Conservation (phyloP, 2,329 filamentous ascomycete genomes). For the Stagonosporopsis cucurbitacearum region DNA sequence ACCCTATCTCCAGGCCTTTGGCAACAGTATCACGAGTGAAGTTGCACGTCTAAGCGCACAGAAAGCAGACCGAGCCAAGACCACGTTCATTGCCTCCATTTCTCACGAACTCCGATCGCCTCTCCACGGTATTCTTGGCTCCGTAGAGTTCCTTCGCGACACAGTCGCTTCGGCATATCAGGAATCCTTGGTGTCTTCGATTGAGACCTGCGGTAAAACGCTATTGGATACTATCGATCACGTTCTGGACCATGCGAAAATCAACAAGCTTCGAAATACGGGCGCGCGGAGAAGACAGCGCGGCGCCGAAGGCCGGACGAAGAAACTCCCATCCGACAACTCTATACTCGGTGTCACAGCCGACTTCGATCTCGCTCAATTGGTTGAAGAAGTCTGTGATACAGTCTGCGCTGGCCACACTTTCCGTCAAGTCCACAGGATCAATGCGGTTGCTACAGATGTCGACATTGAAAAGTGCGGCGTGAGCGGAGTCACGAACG, state of each 20-base stretch:
- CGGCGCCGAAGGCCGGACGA: slow-evolving; percentile 26
- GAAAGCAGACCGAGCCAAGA: slow-evolving; percentile 46
- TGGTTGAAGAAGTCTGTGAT: slow-evolving; percentile 61
- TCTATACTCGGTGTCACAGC: slow-evolving; percentile 41
- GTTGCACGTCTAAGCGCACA: slow-evolving; percentile 40
- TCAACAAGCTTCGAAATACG: slow-evolving; percentile 42
- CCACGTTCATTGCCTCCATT: slow-evolving; percentile 52
- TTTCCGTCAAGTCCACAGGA: slow-evolving; percentile 43
- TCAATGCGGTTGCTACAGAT: slow-evolving; percentile 29
- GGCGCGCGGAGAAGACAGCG: slow-evolving; percentile 26
- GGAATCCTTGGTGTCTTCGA: slow-evolving; percentile 49
- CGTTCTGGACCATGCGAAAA: slow-evolving; percentile 47
- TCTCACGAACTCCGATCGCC: slow-evolving; percentile 62
- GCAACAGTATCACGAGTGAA: slow-evolving; percentile 44
- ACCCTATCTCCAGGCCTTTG: slow-evolving; percentile 44
- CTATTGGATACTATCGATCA: slow-evolving; percentile 51
- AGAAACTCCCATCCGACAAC: slow-evolving; percentile 35
- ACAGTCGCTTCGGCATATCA: slow-evolving; percentile 44
- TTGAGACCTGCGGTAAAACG: slow-evolving; percentile 48
- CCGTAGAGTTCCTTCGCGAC: slow-evolving; percentile 43
- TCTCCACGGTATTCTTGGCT: slow-evolving; percentile 65
- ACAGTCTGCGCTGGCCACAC: slow-evolving; percentile 60
- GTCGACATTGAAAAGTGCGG: slow-evolving; percentile 12
- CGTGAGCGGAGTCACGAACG: slow-evolving; percentile 24
- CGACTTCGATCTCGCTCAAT: slow-evolving; percentile 38